Conservation (phyloP, 768 basidiomycete genomes). For the Lactarius sp. region DNA sequence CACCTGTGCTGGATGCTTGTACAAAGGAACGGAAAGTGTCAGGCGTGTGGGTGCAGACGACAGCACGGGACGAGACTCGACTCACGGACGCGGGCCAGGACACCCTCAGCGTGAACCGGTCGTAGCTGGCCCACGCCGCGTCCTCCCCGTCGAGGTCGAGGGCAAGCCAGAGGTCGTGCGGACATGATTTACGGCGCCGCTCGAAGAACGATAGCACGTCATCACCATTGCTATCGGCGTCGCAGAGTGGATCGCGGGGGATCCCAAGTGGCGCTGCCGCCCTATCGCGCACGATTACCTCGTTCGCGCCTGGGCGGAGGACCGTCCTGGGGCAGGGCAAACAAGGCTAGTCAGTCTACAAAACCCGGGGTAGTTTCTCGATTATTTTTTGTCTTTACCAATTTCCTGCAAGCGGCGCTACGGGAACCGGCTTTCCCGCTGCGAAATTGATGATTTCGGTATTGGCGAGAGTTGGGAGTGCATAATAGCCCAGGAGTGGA, state of each 20-base stretch:
- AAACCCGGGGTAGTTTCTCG: too few relatives aligned
- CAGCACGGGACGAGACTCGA: neutral
- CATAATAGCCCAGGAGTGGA: neutral
- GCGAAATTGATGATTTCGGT: conserved; percentile 64
- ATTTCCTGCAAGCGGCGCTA: conserved; percentile 26
- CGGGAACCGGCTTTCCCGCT: conserved; percentile 30
- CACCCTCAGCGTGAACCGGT: conserved; percentile 34
- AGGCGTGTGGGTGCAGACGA: neutral
- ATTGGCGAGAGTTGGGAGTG: conserved; percentile 38
- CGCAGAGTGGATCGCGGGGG: conserved; percentile 37
- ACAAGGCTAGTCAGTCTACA: neutral
- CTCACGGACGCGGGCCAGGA: conserved; percentile 37
- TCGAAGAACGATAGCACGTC: conserved; percentile 17
- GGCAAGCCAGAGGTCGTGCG: conserved; percentile 32
- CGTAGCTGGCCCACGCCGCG: conserved; percentile 27
- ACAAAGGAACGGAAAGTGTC: neutral
- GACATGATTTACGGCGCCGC: neutral
- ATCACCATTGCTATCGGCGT: conserved; percentile 26
- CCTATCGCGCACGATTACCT: conserved; percentile 41
- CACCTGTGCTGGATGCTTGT: conserved; percentile 2
- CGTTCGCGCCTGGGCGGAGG: conserved; percentile 33
- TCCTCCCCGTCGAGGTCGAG: conserved; percentile 31
- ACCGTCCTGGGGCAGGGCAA: conserved; percentile 4
- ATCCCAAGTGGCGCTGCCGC: conserved; percentile 31
- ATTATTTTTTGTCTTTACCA: conserved; percentile 25